Base-by-base conservation (phyloP, 177 flowering plant genomes). In the Vitis hybrid region DNA sequence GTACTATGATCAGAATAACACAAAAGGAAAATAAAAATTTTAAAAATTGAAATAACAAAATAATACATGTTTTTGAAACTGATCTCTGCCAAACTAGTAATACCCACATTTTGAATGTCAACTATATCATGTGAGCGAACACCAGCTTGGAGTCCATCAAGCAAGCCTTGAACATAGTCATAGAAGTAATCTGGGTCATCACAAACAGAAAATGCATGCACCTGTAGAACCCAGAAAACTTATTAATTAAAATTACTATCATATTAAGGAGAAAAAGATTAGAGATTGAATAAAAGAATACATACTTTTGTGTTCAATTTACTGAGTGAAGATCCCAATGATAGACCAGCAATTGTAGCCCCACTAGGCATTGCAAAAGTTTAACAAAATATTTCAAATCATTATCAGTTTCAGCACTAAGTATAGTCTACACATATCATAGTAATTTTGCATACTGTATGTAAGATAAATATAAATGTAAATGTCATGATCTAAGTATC, bases 141-240 rank as follows among this genome's bases (percentile, higher is more conserved):
- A 70, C 90, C 87, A 17, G 97, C 91, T 30, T 82, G 71, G 39
- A 95, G 88, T 65, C 96, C 98, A 85, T 95, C 97, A 72, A 90
- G 82, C 60, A 93, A 84, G 78, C 81, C 89, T 89, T 93, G 97
- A 71, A 74, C 78, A 75, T 72, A 89, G 50, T 90, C 82, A 72
- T 90, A 87, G 75, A 95, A 95, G 86, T 93, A 93, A 70, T 86
- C 88, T 2, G 99, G 99, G 70, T 84, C 83, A 70, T 95, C 98
- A 77, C 99, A 90, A 71, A 95, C 99, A 77, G 89, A 79, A 66
- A 80, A 93, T 57, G 98, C 96, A 84, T 84, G 94, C 61, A 95
- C 91, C 99, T 95, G 81, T 4, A 74, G 50, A 30, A 51, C 9
- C 13, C 70, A 74, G 30, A 61, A 1, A 52, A 62, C 7, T 26